Conservation (phyloP, 1,139 yeast species). For the Pneumocystis canis region DNA sequence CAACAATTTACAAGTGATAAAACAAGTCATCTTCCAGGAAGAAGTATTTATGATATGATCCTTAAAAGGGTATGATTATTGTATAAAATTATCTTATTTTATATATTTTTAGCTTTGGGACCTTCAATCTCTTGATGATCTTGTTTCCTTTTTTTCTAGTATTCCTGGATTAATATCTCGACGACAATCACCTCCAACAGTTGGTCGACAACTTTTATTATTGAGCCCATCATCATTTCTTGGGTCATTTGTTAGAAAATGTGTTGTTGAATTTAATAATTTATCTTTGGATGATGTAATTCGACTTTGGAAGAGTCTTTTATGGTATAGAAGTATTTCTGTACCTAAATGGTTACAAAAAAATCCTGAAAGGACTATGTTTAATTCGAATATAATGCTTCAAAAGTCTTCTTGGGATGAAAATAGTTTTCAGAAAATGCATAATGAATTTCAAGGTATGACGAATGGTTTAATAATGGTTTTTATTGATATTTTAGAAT, state of each 20-base stretch:
- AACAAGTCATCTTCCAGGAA: neutral
- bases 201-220: neutral
- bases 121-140: slow-evolving; percentile 1
- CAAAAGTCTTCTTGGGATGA: neutral
- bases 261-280: slow-evolving; percentile 11
- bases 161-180: neutral
- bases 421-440: neutral
- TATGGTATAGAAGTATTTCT: slow-evolving; percentile 3
- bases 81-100: neutral
- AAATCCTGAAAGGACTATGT: neutral
- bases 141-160: neutral
- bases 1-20: neutral
- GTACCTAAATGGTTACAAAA: neutral
- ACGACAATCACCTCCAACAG: neutral
- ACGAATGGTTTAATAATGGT: neutral
- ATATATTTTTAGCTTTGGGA: slow-evolving; percentile 1
- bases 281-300: slow-evolving; percentile 8
- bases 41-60: slow-evolving; percentile 1
- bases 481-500: neutral
- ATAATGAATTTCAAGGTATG: neutral
- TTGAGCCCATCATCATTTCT: slow-evolving; percentile 11
- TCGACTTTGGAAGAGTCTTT: slow-evolving; percentile 11
- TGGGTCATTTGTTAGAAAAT: slow-evolving; percentile 13
- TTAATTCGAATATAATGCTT: neutral
- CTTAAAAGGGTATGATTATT: neutral